Evolutionary conservation across 805 yeast species (phyloP).

Genomic region (Schizosaccharomyces cryophilus): DNA sequence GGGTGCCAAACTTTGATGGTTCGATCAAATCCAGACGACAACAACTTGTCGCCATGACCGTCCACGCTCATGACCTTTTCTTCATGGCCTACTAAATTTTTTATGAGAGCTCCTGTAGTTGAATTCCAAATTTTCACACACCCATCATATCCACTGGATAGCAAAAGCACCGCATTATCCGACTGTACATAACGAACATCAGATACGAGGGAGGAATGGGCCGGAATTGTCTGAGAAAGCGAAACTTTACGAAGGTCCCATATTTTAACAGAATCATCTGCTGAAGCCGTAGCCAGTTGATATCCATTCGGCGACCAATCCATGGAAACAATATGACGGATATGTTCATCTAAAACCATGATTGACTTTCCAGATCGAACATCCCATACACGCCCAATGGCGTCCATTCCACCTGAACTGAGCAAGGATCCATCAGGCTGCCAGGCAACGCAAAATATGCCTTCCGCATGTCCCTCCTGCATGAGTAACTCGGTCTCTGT

Average conservation of each 20-base stretch:
- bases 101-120: constrained; percentile 42
- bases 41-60: constrained; percentile 21
- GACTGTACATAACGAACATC: constrained; percentile 27
- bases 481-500: constrained; percentile 25
- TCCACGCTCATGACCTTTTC: constrained; percentile 59
- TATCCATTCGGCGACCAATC: constrained; percentile 61
- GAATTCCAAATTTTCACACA: constrained; percentile 35
- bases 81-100: constrained; percentile 28
- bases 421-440: constrained; percentile 56
- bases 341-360: constrained; percentile 38
- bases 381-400: constrained; percentile 60
- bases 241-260: constrained; percentile 59
- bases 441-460: constrained; percentile 33
- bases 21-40: constrained; percentile 68
- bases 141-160: constrained; percentile 51
- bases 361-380: constrained; percentile 49
- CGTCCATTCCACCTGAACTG: constrained; percentile 61
- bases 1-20: neutral
- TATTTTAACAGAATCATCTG: constrained; percentile 51
- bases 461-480: constrained; percentile 75
- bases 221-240: constrained; percentile 28
- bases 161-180: constrained; percentile 18
- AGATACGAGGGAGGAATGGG: constrained; percentile 51
- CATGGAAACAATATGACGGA: constrained; percentile 39
- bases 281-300: constrained; percentile 60